Conservation (phyloP, 2,329 filamentous ascomycete species). For the Trichoderma sp. region DNA sequence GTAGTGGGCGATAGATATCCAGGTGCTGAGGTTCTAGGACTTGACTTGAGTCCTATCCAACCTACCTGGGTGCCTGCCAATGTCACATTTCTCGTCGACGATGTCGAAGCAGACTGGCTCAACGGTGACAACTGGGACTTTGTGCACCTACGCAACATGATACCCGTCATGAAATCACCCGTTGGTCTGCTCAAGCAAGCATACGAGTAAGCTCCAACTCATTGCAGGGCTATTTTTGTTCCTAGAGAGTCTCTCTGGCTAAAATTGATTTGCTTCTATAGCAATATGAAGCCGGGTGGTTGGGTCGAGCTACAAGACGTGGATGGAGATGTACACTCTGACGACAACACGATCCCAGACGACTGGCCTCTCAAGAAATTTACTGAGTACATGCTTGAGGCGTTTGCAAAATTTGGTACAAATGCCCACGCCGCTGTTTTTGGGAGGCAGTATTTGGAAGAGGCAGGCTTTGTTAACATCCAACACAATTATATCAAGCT, state of each 20-base stretch:
- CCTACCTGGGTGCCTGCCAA: conserved; percentile 41
- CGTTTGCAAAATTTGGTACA: conserved; percentile 38
- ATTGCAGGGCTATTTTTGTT: no score
- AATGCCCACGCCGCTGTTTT: conserved; percentile 39
- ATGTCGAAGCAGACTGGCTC: conserved; percentile 34
- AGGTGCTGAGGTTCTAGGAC: conserved; percentile 36
- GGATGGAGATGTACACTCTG: conserved; percentile 34
- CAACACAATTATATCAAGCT: conserved; percentile 40
- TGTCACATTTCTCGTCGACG: conserved; percentile 39
- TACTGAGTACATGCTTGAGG: conserved; percentile 31
- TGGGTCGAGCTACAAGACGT: conserved; percentile 44
- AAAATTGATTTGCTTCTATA: conserved; percentile 13
- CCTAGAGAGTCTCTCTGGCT: background rate
- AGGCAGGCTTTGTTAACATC: conserved; percentile 41
- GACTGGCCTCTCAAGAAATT: conserved; percentile 23
- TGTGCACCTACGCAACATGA: conserved; percentile 44
- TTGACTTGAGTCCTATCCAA: conserved; percentile 41
- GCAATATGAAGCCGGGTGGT: conserved; percentile 41
- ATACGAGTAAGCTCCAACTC: conserved; percentile 26
- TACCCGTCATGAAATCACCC: conserved; percentile 37
- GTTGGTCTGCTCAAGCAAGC: conserved; percentile 31
- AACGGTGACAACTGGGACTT: conserved; percentile 28
- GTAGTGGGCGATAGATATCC: conserved; percentile 36
- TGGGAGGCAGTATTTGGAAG: conserved; percentile 35
- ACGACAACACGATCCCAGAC: conserved; percentile 31